Base-by-base conservation (phyloP, 345 rosid species). In the Litchi chinensis region DNA sequence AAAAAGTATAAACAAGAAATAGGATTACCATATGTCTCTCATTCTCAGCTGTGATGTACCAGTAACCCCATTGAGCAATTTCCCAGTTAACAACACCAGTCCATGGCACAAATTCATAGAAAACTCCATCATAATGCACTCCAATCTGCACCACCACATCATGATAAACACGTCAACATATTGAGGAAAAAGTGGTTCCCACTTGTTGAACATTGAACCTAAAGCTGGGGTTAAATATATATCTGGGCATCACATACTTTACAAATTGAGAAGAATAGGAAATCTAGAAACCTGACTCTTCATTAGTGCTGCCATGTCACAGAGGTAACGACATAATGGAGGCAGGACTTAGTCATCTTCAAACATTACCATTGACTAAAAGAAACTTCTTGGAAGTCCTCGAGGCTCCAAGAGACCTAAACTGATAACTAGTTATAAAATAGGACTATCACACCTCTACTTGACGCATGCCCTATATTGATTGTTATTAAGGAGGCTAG, bases 91-190 rank as follows among this genome's bases (percentile, higher is more conserved):
- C 80, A 84, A 85, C 84, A 70, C 93, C 95, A 60, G 88, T 91
- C 98, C 98, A 95, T 15, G 99, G 98, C 77, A 92, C 98, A 88
- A 95, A 95, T 88, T 95, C 98, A 76, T 88, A 92, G 71, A 95
- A 83, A 39, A 79, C 77, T 65, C 98, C 99, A 82, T 84, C 91
- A 82, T 91, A 88, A 76, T 95, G 99, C 56, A 95, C 95, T 82
- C 99, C 96, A 84, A 95, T 82, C 98, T 93, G 91, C 88, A 88
- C 19, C 82, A 73, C 46, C 57, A 69, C 18, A 70, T 63, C 44
- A 68, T 46, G 8, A 41, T 37, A 67, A 3, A 44, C 16, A 52
- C 50, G 71, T 32, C 21, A 48, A 39, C 5, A 18, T 4, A 57
- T 0, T 56, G 10, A 12, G 15, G n/a, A n/a, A n/a, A n/a, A n/a